These are phyloP conservation scores for Camellia sinensis DNA, from an alignment of 148 eudicot species.

Conservation along the genomic window DNA sequence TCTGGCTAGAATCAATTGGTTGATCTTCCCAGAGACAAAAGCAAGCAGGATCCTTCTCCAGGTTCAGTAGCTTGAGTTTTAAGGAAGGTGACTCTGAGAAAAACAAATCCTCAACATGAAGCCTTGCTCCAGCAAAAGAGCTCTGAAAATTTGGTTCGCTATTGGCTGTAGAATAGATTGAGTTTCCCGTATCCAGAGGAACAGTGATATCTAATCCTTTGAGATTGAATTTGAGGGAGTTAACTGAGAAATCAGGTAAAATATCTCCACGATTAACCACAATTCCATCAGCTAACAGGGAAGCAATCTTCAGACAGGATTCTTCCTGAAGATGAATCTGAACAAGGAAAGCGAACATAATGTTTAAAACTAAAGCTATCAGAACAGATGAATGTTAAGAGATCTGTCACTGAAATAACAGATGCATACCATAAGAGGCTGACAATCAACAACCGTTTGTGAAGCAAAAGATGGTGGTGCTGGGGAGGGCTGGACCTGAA, in stretches of 20 bases:
- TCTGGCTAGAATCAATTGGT: slow-evolving; percentile 92
- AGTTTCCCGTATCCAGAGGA: slow-evolving; percentile 55
- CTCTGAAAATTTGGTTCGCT: slow-evolving; percentile 26
- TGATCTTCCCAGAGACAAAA: slow-evolving; percentile 87
- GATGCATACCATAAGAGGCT: slow-evolving; percentile 71
- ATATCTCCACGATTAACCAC: slow-evolving; percentile 57
- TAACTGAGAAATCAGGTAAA: slow-evolving; percentile 66
- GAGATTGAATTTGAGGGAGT: slow-evolving; percentile 60
- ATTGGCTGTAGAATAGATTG: slow-evolving; percentile 20
- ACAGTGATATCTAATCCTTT: slow-evolving; percentile 72
- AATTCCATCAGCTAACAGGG: slow-evolving; percentile 90
- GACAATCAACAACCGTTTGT: slow-evolving; percentile 72
- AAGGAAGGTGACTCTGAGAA: slow-evolving; percentile 64
- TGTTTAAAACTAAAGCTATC: not conserved
- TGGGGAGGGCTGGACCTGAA: slow-evolving; percentile 83
- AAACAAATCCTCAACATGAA: slow-evolving; percentile 74
- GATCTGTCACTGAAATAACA: slow-evolving; percentile 9
- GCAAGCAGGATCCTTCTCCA: slow-evolving; percentile 94
- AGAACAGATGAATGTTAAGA: slow-evolving; percentile 2
- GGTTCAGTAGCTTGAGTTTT: slow-evolving; percentile 52
- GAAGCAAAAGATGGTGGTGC: slow-evolving; percentile 76
- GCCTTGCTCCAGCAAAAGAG: slow-evolving; percentile 72
- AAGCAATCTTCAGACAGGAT: slow-evolving; percentile 87
- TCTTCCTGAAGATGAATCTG: slow-evolving; percentile 98
- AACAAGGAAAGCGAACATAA: slow-evolving; percentile 16